Evolutionary conservation across 169 alveolate genomes (phyloP).

Genomic region (Plasmodium coatneyi): DNA sequence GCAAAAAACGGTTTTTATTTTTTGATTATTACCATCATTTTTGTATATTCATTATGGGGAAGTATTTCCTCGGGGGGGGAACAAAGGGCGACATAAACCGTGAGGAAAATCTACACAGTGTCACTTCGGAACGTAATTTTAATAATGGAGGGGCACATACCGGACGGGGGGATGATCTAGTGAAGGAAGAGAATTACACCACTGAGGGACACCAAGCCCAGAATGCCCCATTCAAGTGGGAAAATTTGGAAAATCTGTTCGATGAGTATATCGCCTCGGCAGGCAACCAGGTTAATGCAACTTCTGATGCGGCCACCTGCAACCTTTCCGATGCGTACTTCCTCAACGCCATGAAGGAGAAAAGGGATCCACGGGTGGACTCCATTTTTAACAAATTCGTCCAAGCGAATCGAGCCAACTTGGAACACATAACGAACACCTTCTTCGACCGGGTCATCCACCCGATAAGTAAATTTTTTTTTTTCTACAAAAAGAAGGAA

Average conservation of each 20-base stretch:
- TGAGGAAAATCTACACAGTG: background rate
- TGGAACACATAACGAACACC: constrained; percentile 30
- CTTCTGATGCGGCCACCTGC: background rate
- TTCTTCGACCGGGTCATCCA: constrained; percentile 40
- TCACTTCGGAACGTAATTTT: background rate
- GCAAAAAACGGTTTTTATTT: constrained; percentile 70
- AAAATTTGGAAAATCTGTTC: constrained; percentile 3
- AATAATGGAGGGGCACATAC: background rate
- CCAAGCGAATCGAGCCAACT: background rate
- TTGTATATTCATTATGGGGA: constrained; percentile 27
- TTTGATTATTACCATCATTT: constrained; percentile 71
- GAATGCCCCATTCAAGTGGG: background rate
- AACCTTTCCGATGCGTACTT: background rate
- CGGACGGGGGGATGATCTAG: background rate
- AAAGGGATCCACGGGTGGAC: constrained; percentile 26
- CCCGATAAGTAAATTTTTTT: constrained; percentile 51
- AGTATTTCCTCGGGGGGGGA: background rate
- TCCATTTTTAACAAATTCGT: constrained; percentile 24
- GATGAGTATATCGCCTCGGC: constrained; percentile 23
- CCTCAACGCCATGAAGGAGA: constrained; percentile 19
- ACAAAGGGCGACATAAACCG: background rate
- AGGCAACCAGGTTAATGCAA: background rate
- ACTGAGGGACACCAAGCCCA: background rate
- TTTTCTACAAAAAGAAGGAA: constrained; percentile 41
- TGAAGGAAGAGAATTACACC: background rate